phyloP scores from a whole-genome alignment of 148 eudicot genomes.

The Vaccinium darrowii region DNA sequence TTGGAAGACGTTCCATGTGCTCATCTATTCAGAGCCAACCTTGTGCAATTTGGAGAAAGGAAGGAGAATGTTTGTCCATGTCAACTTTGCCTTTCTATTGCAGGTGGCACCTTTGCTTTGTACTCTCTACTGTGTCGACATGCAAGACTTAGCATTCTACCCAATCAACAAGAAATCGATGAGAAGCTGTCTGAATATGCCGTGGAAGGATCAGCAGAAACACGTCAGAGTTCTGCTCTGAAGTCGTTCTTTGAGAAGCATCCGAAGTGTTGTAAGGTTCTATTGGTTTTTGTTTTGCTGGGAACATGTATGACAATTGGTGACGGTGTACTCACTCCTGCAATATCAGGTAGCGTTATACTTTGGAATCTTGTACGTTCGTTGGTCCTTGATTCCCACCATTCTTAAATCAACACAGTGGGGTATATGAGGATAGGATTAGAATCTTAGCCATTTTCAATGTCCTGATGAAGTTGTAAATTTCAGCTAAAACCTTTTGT shows the following conservation, averaged over 20 bases:
- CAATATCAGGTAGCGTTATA: constrained; percentile 52
- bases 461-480: background rate
- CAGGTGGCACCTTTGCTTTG: constrained; percentile 76
- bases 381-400: background rate
- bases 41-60: background rate
- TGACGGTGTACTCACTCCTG: constrained; percentile 65
- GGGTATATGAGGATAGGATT: background rate
- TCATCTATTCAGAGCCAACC: background rate
- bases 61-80: background rate
- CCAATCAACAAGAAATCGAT: constrained; percentile 45
- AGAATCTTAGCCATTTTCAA: background rate
- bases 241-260: constrained; percentile 49
- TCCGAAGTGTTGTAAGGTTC: constrained; percentile 42
- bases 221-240: constrained; percentile 39
- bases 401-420: background rate
- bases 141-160: constrained; percentile 53
- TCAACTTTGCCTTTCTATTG: constrained; percentile 25
- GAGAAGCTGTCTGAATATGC: constrained; percentile 47
- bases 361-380: background rate
- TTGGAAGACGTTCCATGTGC: background rate
- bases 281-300: constrained; percentile 58
- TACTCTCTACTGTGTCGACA: constrained; percentile 58
- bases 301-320: constrained; percentile 73
- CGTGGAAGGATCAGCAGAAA: constrained; percentile 34
- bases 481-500: background rate